These are phyloP conservation scores for Lavandula angustifolia DNA, from an alignment of 257 asterid genomes.

Conservation along the genomic window DNA sequence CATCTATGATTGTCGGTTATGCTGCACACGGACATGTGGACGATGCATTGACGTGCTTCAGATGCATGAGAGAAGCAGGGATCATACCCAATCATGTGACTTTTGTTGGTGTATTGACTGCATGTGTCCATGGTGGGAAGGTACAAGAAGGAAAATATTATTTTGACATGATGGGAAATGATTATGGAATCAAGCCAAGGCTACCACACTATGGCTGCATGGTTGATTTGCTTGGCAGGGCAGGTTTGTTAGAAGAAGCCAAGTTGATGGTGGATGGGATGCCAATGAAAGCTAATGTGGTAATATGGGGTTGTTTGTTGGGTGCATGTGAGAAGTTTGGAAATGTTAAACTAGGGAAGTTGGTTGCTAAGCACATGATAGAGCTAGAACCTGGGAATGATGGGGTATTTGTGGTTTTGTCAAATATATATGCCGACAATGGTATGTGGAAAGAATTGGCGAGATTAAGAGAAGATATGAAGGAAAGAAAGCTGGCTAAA, in stretches of 20 bases:
- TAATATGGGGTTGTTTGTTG: constrained; percentile 87
- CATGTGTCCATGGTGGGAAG: constrained; percentile 91
- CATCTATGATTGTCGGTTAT: constrained; percentile 83
- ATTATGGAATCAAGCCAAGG: constrained; percentile 53
- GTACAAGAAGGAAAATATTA: constrained; percentile 70
- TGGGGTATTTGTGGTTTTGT: constrained; percentile 76
- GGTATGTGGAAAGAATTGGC: constrained; percentile 78
- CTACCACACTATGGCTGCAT: constrained; percentile 87
- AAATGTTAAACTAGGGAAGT: constrained; percentile 74
- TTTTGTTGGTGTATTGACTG: constrained; percentile 79
- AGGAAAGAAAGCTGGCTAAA: constrained; percentile 59
- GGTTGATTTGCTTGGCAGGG: constrained; percentile 85
- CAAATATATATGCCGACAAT: constrained; percentile 81
- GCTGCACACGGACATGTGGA: constrained; percentile 69
- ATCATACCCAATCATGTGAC: constrained; percentile 76
- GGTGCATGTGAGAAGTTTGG: constrained; percentile 91
- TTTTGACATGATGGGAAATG: constrained; percentile 63
- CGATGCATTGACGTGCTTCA: constrained; percentile 63
- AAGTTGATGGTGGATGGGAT: constrained; percentile 66
- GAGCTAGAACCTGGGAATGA: constrained; percentile 80
- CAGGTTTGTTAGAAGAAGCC: constrained; percentile 77
- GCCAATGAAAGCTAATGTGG: constrained; percentile 86
- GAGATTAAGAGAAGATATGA: constrained; percentile 61
- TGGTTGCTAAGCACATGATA: constrained; percentile 72
- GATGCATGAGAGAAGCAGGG: constrained; percentile 54